Evolutionary conservation across 768 basidiomycete genomes (phyloP), one percentile per base, ranked within the genome.

Genomic region (Hericium rajendrae): DNA sequence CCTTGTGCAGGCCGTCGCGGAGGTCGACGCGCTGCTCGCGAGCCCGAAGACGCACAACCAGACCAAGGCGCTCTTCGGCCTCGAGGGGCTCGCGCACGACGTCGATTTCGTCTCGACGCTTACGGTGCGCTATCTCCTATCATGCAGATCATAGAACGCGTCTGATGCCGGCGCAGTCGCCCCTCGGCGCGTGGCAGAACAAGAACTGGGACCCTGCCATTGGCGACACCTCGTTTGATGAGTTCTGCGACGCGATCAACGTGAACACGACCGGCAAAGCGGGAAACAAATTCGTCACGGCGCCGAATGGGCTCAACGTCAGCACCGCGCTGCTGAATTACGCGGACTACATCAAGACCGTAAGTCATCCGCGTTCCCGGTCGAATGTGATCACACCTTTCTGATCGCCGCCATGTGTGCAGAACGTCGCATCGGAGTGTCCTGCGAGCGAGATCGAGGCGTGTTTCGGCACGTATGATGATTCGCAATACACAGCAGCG

Each of bases 401-500:
- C 41, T 43, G 41, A 43, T 15, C 41, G 6, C 18, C 41, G 20
- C 20, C 16, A 20, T n/a, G 13, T 50, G 16, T 24, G 43, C 13
- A 61, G 62, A 63, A 65, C 38, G 41, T 54, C 32, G 49, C 58
- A 60, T 18, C 56, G 4, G 32, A 55, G 15, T 69, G 67, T 56
- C 20, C 38, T 3, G 53, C 52, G 60, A 74, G 82, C 0, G 65
- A 71, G 3, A 71, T 77, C 18, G 82, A 85, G 57, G 76, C 80
- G 81, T 98, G 94, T 71, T 97, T 95, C 65, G 92, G 94, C 4
- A 89, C 91, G 0, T 84, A 79, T 61, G 73, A 94, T 57, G 84
- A 85, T 58, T 66, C 74, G 6, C 73, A 80, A 59, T 94, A 80
- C 69, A 76, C 78, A 62, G 73, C 76, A 16, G 80, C 78, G 1